Base-by-base conservation (phyloP, 176 grass and related monocot species). In the Ananas comosus region DNA sequence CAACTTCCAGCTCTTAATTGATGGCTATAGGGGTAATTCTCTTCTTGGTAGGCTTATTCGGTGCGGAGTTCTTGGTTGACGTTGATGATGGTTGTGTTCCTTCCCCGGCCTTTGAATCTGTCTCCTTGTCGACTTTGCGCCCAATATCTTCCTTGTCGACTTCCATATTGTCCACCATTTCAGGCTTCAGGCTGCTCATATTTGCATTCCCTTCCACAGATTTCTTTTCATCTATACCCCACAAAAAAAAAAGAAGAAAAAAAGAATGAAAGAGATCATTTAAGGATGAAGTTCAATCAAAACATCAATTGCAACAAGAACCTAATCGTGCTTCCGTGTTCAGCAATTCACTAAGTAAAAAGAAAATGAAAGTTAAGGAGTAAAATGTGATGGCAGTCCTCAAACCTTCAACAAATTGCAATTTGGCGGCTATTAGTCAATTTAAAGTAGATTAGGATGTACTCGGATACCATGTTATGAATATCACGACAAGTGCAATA, bases 11-110 rank as follows among this genome's bases (percentile, higher is more conserved):
- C 16, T 48, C 24, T 17, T 66, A 79, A 24, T 72, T 72, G 11
- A 79, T 79, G 25, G 69, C 69, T 16, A 53, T 56, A 17, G 77
- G 77, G 27, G 58, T 72, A 4, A 86, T 86, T 69, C 79, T 73
- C 74, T 83, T 87, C 42, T 67, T 79, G 63, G 74, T 51, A 64
- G 66, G 49, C 66, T 91, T 91, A 77, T 78, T 81, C 53, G 78
- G 25, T 70, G 67, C 79, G 27, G 51, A 28, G 6, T 77, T 85
- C 49, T 79, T 50, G 17, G 49, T 21, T 14, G 61, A 51, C 17
- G 21, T 29, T 4, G 29, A 70, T 67, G 71, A 18, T 69, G 12
- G 66, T 63, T 48, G 49, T 23, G 69, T 80, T 49, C 64, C 63
- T 83, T 86, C 59, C 11, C 47, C 12, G 59, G 49, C 53, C 49